Base-by-base conservation (phyloP, 2,329 filamentous ascomycete genomes). In the Penicillium oxalicum region DNA sequence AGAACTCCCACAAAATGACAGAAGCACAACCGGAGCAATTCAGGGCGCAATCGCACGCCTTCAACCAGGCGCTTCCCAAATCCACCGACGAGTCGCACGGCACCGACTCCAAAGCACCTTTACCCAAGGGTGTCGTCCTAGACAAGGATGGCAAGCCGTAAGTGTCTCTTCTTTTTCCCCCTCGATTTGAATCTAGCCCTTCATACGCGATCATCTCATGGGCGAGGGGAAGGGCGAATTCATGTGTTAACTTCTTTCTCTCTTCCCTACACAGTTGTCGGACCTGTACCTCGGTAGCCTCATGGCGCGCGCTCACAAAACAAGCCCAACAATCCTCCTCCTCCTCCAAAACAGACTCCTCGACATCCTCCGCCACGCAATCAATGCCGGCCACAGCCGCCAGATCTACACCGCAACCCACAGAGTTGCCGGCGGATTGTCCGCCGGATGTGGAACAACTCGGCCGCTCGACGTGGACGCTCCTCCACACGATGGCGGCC, bases 401-500 rank as follows among this genome's bases (percentile, higher is more conserved):
- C 40, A 50, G 69, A 26, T 56, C 67, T 45, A 64, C 62, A 24
- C 56, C 66, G n/a, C 54, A 66, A 33, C 49, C 53, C 11, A 46
- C 51, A 50, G 44, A 58, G 32, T 54, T 73, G 11, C 74, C 77
- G 6, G 53, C 75, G 49, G 87, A 95, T 69, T 97, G 91, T 66
- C 93, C 93, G 0, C 86, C 93, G 1, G 91, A 97, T 65, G 88
- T 96, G 55, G 89, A 95, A 65, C 73, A 77, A 12, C 83, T 98
- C 4, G 93, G 93, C 42, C 87, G 90, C 53, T 84, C 84, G 51
- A 88, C 89, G 9, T 98, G 93, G 93, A 96, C 90, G 0, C 79
- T 98, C 18, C 81, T 98, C 1, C 93, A 98, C 74, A 86, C 87
- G 7, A 87, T 98, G 56, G 88, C 91, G 11, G 93, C 91, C 0